Conservation (phyloP, 805 yeast species). For the Candida khao-thaluensis region DNA sequence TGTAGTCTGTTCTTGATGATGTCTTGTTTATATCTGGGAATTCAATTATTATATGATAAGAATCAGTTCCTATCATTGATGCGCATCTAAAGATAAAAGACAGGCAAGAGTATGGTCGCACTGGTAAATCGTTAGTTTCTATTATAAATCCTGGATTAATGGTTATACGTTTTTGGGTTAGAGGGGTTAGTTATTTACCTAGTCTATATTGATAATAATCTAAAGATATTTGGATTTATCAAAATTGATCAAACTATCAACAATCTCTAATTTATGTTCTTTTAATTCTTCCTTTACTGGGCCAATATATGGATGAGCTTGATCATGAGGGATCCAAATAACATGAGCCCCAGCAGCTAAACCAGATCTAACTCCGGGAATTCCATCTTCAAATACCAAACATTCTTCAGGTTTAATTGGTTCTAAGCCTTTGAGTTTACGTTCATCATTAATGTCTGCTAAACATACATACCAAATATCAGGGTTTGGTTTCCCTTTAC, state of each 20-base stretch:
- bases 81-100: slow-evolving; percentile 1
- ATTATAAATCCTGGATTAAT: too few relatives aligned
- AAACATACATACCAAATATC: slow-evolving; percentile 89
- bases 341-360: slow-evolving; percentile 79
- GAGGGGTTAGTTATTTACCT: too few relatives aligned
- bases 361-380: slow-evolving; percentile 88
- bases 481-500: slow-evolving; percentile 91
- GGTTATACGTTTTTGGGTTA: too few relatives aligned
- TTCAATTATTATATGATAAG: slow-evolving; percentile 37
- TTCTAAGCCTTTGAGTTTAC: slow-evolving; percentile 38
- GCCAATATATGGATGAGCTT: slow-evolving; percentile 45
- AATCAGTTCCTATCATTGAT: slow-evolving; percentile 41
- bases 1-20: slow-evolving; percentile 25
- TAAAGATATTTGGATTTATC: slow-evolving; percentile 4
- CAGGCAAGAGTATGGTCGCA: too few relatives aligned
- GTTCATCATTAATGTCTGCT: slow-evolving; percentile 59
- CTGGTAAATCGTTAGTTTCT: too few relatives aligned
- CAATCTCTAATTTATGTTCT: slow-evolving; percentile 48
- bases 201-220: slow-evolving; percentile 19
- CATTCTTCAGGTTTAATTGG: slow-evolving; percentile 73
- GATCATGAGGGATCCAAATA: slow-evolving; percentile 91
- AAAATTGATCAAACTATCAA: slow-evolving; percentile 55
- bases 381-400: slow-evolving; percentile 91
- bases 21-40: slow-evolving; percentile 11
- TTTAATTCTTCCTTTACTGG: slow-evolving; percentile 38